Evolutionary conservation across 306 rosid species (phyloP).

Genomic region (Mucuna pruriens): DNA sequence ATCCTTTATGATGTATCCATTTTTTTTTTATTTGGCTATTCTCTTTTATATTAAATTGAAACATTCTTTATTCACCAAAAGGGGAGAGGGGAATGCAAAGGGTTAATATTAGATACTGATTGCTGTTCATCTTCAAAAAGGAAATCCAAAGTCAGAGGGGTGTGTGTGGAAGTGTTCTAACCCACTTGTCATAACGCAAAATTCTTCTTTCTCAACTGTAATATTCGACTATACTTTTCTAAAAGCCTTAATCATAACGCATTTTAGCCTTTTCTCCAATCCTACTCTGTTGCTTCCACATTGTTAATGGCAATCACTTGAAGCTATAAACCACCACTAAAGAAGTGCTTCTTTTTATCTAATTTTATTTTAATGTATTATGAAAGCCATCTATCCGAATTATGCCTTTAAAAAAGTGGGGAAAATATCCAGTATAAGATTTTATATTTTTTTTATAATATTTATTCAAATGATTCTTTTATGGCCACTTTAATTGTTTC

Average conservation of each 20-base stretch:
- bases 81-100: background rate
- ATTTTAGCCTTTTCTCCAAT: conserved; percentile 10
- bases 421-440: background rate
- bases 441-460: background rate
- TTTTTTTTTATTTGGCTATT: background rate
- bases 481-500: background rate
- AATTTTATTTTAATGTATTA: background rate
- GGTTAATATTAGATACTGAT: background rate
- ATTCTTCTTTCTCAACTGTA: conserved; percentile 18
- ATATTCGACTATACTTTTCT: background rate
- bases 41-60: background rate
- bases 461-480: background rate
- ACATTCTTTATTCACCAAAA: background rate
- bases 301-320: conserved; percentile 8
- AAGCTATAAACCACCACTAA: background rate
- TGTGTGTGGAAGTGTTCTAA: background rate
- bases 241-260: conserved; percentile 32
- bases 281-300: conserved; percentile 25
- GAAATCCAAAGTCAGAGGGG: conserved; percentile 6
- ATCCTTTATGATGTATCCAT: background rate
- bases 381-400: background rate
- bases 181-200: conserved; percentile 3
- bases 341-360: background rate
- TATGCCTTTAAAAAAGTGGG: background rate
- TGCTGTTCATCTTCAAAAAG: background rate